These are phyloP conservation scores for Solanum chiquidenum DNA, from an alignment of 257 asterid species.

Conservation along the genomic window DNA sequence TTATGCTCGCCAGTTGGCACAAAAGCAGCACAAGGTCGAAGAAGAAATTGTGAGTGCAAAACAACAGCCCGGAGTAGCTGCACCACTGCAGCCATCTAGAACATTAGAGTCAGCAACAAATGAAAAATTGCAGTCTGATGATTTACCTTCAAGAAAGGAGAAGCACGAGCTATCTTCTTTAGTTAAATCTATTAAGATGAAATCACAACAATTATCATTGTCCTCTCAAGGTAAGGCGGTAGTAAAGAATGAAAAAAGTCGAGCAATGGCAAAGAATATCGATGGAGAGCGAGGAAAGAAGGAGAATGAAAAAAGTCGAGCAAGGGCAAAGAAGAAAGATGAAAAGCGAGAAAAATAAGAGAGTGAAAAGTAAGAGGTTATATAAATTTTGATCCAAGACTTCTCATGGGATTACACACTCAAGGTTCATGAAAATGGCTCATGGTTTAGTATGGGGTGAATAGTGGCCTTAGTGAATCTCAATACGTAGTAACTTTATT, in stretches of 20 bases:
- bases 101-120: not conserved
- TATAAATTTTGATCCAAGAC: not conserved
- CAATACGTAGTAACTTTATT: not conserved
- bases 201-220: slow-evolving; percentile 26
- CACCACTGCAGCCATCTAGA: not conserved
- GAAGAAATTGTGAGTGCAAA: not conserved
- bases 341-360: not conserved
- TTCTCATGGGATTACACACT: not conserved
- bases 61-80: not conserved
- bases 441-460: not conserved
- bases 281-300: not conserved
- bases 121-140: slow-evolving; percentile 4
- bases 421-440: not conserved
- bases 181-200: slow-evolving; percentile 50
- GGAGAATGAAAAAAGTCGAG: not conserved
- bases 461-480: not conserved
- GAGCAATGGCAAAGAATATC: not conserved
- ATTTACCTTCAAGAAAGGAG: slow-evolving; percentile 12
- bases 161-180: slow-evolving; percentile 38
- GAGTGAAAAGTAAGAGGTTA: not conserved
- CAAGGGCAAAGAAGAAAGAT: not conserved
- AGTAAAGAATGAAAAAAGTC: not conserved
- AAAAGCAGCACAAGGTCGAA: slow-evolving; percentile 13
- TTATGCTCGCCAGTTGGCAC: slow-evolving; percentile 32
- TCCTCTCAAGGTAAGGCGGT: slow-evolving; percentile 18